Percentiles rank a stretch among this genome's conserved stretches.
Evolutionary conservation across 805 yeast species (phyloP).

Genomic region (Ogataea paradorogensis): DNA sequence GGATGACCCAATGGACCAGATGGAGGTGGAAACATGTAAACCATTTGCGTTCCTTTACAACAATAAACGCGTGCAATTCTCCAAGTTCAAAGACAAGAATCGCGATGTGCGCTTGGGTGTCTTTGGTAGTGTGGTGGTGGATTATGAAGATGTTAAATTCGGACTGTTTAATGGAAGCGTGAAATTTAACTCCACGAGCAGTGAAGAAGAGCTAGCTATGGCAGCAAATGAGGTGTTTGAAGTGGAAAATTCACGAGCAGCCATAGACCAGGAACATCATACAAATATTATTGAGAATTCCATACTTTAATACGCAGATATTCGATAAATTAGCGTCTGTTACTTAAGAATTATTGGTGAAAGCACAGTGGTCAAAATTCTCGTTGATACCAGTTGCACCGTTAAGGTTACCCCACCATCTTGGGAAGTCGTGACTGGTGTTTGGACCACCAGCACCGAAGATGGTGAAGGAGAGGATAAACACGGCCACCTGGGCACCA

Average conservation of each 20-base stretch:
- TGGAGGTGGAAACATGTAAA: conserved; percentile 55
- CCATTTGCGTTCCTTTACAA: conserved; percentile 29
- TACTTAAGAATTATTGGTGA: conserved; percentile 12
- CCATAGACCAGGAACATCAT: background rate
- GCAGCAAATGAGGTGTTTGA: background rate
- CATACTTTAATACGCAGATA: background rate
- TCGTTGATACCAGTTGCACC: conserved; percentile 16
- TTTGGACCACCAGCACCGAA: conserved; percentile 32
- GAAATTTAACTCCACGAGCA: conserved; percentile 10
- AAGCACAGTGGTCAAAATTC: conserved; percentile 17
- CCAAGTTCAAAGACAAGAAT: conserved; percentile 10
- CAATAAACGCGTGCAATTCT: conserved; percentile 25
- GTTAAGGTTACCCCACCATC: conserved; percentile 34
- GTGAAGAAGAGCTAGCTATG: conserved; percentile 6
- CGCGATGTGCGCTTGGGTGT: conserved; percentile 10
- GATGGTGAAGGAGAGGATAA: conserved; percentile 33
- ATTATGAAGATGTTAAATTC: conserved; percentile 16
- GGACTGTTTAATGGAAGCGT: conserved; percentile 20
- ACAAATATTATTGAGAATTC: conserved; percentile 1
- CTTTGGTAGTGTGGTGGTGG: conserved; percentile 16
- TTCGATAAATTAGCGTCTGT: background rate
- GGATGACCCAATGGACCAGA: conserved; percentile 42
- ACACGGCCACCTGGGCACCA: conserved; percentile 37
- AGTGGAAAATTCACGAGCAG: background rate
- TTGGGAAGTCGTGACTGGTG: conserved; percentile 28